These are phyloP conservation scores for Chlorella vulgaris DNA, from an alignment of 139 green algal genomes.

Conservation along the genomic window DNA sequence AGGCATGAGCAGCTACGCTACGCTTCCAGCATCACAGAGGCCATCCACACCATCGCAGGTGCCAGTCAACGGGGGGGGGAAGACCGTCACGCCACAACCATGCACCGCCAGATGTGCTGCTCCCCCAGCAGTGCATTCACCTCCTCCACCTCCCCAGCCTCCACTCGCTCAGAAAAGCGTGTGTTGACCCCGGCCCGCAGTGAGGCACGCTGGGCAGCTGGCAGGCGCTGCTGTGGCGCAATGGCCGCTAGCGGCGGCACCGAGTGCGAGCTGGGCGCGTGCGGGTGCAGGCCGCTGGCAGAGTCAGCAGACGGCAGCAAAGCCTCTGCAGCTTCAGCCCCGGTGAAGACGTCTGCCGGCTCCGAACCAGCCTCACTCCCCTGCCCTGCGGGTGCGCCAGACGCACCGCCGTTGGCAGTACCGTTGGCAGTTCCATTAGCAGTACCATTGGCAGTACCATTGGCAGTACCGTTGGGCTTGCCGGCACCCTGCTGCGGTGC, in stretches of 20 bases:
- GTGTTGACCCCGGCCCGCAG: not conserved
- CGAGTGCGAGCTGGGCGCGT: conserved; percentile 12
- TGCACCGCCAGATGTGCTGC: conserved; percentile 28
- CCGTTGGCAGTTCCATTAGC: not conserved
- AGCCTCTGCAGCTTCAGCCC: conserved; percentile 33
- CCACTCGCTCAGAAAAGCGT: conserved; percentile 14
- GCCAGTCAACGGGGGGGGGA: no score
- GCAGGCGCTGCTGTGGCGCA: not conserved
- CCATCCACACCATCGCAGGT: no score
- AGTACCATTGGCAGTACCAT: not conserved
- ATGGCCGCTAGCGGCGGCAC: not conserved
- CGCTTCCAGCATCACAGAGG: no score
- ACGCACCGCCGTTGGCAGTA: not conserved
- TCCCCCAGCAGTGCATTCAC: conserved; percentile 22
- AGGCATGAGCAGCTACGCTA: no score
- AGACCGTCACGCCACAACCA: not conserved
- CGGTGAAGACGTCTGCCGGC: conserved; percentile 35
- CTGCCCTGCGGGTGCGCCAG: not conserved
- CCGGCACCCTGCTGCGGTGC: not conserved
- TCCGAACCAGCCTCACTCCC: no score
- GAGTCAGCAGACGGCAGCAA: conserved; percentile 20
- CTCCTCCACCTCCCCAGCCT: not conserved
- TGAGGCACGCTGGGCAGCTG: not conserved
- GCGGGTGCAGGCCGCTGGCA: conserved; percentile 23
- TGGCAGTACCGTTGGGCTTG: not conserved